Percentiles rank a stretch among this genome's conserved stretches.
These are phyloP conservation scores for Suillus cothurnatus DNA, from an alignment of 768 basidiomycete species.

Conservation along the genomic window DNA sequence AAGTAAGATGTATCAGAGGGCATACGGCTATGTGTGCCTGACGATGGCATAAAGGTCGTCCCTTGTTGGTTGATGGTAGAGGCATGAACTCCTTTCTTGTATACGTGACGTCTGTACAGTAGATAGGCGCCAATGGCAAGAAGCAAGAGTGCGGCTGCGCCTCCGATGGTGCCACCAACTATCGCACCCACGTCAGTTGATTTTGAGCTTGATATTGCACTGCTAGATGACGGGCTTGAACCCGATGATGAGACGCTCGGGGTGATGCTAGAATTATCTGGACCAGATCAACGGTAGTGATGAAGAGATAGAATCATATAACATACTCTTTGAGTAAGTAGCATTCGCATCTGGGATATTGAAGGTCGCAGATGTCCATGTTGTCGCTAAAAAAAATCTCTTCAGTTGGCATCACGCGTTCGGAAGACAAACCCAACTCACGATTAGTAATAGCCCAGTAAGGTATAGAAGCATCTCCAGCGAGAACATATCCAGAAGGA, in stretches of 20 bases:
- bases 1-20: constrained; percentile 18
- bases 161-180: constrained; percentile 26
- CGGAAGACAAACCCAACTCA: constrained; percentile 30
- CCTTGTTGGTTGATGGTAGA: background rate
- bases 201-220: constrained; percentile 7
- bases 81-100: constrained; percentile 3
- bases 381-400: constrained; percentile 33
- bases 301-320: constrained; percentile 10
- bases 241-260: background rate
- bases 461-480: constrained; percentile 41
- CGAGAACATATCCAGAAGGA: constrained; percentile 38
- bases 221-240: background rate
- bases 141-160: constrained; percentile 18
- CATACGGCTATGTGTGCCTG: constrained; percentile 13
- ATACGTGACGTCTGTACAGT: constrained; percentile 17
- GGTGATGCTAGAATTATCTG: background rate
- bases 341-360: constrained; percentile 30
- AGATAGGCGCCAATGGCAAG: constrained; percentile 16
- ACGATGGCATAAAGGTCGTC: background rate
- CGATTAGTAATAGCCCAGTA: constrained; percentile 50
- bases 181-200: constrained; percentile 22
- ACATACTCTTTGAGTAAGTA: constrained; percentile 12
- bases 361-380: constrained; percentile 36
- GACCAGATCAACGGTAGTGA: background rate
- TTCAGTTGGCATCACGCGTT: background rate